A percentile compares a stretch with the other conserved stretches of the same genome.
phyloP scores from a whole-genome alignment of 192 early-diverging fungal genomes.

The Martensiomyces pterosporus region DNA sequence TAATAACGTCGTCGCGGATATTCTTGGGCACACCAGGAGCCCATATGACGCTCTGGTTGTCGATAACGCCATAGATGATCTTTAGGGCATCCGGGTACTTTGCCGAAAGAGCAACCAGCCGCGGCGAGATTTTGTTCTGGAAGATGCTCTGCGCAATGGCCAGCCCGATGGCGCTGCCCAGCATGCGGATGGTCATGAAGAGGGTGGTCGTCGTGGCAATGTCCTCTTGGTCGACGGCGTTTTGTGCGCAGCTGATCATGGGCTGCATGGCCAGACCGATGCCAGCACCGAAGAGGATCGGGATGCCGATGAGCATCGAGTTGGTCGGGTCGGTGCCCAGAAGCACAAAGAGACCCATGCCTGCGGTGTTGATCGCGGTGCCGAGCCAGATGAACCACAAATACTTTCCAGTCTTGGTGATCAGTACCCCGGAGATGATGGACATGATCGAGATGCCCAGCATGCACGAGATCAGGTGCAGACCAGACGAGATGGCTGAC shows the following conservation, averaged over 20 bases:
- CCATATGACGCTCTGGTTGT: slow-evolving; percentile 32
- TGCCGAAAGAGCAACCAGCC: slow-evolving; percentile 13
- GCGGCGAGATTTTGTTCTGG: slow-evolving; percentile 30
- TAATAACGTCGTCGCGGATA: slow-evolving; percentile 41
- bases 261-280: slow-evolving; percentile 44
- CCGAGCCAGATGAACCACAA: slow-evolving; percentile 26
- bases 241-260: slow-evolving; percentile 38
- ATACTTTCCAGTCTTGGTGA: slow-evolving; percentile 35
- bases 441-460: slow-evolving; percentile 29
- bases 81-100: slow-evolving; percentile 36
- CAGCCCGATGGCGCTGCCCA: slow-evolving; percentile 40
- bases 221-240: slow-evolving; percentile 20
- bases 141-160: slow-evolving; percentile 29
- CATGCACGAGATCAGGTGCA: slow-evolving; percentile 41
- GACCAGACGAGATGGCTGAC: slow-evolving; percentile 29
- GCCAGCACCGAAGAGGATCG: slow-evolving; percentile 43
- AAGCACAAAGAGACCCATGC: slow-evolving; percentile 33
- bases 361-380: slow-evolving; percentile 12
- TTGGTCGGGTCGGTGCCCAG: slow-evolving; percentile 22
- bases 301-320: slow-evolving; percentile 37
- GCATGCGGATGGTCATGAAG: slow-evolving; percentile 35
- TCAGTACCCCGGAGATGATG: slow-evolving; percentile 23
- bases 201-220: slow-evolving; percentile 41
- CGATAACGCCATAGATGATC: slow-evolving; percentile 35
- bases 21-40: slow-evolving; percentile 15